phyloP scores from a whole-genome alignment of 1,284 basidiomycete genomes.

The Pseudozyma sp. region DNA sequence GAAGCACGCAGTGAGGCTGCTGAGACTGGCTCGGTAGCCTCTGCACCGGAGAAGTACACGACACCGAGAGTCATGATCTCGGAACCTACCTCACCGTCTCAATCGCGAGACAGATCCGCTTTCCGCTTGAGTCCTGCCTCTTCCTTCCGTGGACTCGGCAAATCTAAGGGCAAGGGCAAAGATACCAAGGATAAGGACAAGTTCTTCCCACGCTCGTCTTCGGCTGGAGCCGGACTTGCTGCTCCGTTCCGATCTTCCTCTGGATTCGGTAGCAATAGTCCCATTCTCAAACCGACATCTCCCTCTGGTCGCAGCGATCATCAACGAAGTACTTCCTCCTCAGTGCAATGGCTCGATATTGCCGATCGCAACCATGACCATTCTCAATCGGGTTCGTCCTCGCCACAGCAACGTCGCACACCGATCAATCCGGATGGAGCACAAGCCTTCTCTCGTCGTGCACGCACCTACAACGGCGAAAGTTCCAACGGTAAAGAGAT shows the following conservation, averaged over 20 bases:
- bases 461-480: slow-evolving; percentile 23
- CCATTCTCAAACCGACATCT: slow-evolving; percentile 27
- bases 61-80: slow-evolving; percentile 45
- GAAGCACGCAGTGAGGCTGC: not conserved
- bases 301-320: slow-evolving; percentile 8
- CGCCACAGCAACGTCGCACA: not conserved
- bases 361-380: slow-evolving; percentile 32
- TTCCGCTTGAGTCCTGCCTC: slow-evolving; percentile 21
- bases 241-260: slow-evolving; percentile 15
- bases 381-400: not conserved
- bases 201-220: slow-evolving; percentile 49
- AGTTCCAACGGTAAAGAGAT: slow-evolving; percentile 23
- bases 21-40: slow-evolving; percentile 4
- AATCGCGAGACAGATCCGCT: slow-evolving; percentile 10
- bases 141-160: slow-evolving; percentile 22
- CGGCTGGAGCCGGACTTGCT: slow-evolving; percentile 43
- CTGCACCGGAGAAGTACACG: slow-evolving; percentile 13
- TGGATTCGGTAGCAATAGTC: slow-evolving; percentile 11
- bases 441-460: slow-evolving; percentile 25
- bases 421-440: slow-evolving; percentile 35
- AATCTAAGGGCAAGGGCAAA: not conserved
- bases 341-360: slow-evolving; percentile 55
- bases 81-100: slow-evolving; percentile 25
- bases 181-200: slow-evolving; percentile 30
- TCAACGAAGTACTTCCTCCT: slow-evolving; percentile 24